These are phyloP conservation scores for Quercus wislizeni DNA, from an alignment of 306 rosid genomes.

Conservation along the genomic window DNA sequence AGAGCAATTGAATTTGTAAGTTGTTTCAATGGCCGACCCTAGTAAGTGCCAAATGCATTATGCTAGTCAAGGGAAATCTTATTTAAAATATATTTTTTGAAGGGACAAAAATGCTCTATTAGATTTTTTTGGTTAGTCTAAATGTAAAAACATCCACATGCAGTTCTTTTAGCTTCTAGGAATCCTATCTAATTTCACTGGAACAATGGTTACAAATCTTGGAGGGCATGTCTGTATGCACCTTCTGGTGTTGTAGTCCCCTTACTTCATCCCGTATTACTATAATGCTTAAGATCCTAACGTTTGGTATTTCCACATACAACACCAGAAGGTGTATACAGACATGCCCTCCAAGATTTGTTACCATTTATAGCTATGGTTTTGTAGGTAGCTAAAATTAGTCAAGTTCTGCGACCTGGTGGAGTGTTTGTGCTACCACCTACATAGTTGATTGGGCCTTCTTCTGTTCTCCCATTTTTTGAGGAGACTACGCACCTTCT, in stretches of 20 bases:
- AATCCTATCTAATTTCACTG: not conserved
- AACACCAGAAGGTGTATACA: too few relatives aligned
- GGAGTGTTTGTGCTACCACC: conserved; percentile 88
- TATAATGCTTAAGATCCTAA: not conserved
- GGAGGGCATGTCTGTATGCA: too few relatives aligned
- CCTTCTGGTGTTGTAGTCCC: not conserved
- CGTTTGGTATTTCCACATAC: not conserved
- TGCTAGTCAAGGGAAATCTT: not conserved
- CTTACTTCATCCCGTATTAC: not conserved
- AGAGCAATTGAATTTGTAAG: too few relatives aligned
- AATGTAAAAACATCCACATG: not conserved
- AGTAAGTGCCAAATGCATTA: not conserved
- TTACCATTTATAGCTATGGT: not conserved
- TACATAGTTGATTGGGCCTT: conserved; percentile 72
- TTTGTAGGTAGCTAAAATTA: conserved; percentile 83
- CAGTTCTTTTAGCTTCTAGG: not conserved
- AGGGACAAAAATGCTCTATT: not conserved
- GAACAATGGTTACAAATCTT: too few relatives aligned
- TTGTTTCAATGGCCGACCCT: not conserved
- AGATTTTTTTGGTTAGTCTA: not conserved
- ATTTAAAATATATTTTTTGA: not conserved
- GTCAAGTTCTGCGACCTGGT: conserved; percentile 80
- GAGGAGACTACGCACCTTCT: conserved; percentile 4
- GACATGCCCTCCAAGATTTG: too few relatives aligned
- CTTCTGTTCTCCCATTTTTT: conserved; percentile 53